A percentile compares a stretch with the other conserved stretches of the same genome.
Evolutionary conservation across 345 rosid genomes (phyloP).

Genomic region (Bruguiera sexangula): DNA sequence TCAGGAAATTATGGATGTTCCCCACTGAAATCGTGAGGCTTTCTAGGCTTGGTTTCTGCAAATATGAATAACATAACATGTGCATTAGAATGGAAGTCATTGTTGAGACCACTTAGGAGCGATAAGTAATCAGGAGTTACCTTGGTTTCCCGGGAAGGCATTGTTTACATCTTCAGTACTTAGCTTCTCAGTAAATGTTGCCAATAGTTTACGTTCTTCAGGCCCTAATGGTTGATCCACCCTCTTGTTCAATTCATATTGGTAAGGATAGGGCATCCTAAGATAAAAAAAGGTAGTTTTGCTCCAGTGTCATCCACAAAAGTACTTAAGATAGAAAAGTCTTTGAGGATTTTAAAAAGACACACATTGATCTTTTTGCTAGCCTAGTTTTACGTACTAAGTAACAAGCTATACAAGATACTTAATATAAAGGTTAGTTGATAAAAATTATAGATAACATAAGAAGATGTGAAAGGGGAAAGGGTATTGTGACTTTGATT

Average conservation of each 20-base stretch:
- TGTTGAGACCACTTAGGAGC: background rate
- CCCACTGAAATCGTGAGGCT: slow-evolving; percentile 61
- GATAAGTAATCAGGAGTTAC: slow-evolving; percentile 18
- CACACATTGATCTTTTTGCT: no score
- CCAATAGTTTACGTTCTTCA: slow-evolving; percentile 59
- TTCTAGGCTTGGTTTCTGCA: slow-evolving; percentile 56
- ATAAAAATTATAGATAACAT: no score
- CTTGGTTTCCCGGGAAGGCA: slow-evolving; percentile 61
- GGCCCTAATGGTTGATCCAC: slow-evolving; percentile 46
- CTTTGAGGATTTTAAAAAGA: background rate
- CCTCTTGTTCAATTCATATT: slow-evolving; percentile 70
- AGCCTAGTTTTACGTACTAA: no score
- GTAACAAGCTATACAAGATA: no score
- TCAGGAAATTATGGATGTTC: slow-evolving; percentile 6
- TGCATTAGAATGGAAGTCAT: background rate
- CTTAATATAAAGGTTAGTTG: no score
- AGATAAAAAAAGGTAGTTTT: background rate
- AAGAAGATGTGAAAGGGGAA: no score
- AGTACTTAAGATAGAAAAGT: background rate
- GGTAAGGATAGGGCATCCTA: slow-evolving; percentile 74
- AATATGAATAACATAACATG: background rate
- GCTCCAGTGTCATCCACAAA: background rate
- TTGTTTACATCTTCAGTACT: slow-evolving; percentile 60
- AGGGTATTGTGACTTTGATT: no score
- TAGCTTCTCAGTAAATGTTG: slow-evolving; percentile 56